These are phyloP conservation scores for Capsicum rhomboideum DNA, from an alignment of 257 asterid genomes.

Conservation along the genomic window DNA sequence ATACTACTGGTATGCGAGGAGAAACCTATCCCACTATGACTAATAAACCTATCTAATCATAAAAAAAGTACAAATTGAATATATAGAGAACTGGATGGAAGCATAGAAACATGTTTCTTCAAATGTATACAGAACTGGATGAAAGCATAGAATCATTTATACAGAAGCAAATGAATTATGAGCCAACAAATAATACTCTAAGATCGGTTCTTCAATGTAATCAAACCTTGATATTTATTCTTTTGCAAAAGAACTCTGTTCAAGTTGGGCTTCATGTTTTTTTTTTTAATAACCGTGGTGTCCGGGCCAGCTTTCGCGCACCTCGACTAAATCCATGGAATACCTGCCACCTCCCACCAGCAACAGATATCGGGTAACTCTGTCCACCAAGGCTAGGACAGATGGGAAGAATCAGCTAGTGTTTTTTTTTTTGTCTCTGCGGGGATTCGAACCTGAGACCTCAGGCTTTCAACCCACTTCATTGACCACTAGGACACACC, in stretches of 20 bases:
- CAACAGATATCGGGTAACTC: too few species aligned
- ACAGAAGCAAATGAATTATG: not conserved
- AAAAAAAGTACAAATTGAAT: not conserved
- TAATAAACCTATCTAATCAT: not conserved
- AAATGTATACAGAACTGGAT: not conserved
- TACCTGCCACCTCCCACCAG: too few species aligned
- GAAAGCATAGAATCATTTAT: not conserved
- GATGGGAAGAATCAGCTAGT: too few species aligned
- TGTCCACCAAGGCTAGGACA: too few species aligned
- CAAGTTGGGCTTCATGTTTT: not conserved
- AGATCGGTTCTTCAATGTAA: not conserved
- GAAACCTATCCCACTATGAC: not conserved
- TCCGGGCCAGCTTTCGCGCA: too few species aligned
- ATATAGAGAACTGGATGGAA: not conserved
- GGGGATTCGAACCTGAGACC: too few species aligned
- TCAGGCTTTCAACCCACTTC: too few species aligned
- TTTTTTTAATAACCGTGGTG: too few species aligned
- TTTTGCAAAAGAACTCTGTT: not conserved
- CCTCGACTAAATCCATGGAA: too few species aligned
- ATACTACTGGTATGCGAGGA: too few species aligned
- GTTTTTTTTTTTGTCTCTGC: too few species aligned
- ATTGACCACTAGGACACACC: too few species aligned
- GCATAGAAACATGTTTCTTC: not conserved
- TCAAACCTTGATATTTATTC: not conserved
- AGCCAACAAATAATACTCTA: not conserved